These are phyloP conservation scores for Kazachstania kunashirensis DNA, from an alignment of 805 yeast genomes.

Conservation along the genomic window DNA sequence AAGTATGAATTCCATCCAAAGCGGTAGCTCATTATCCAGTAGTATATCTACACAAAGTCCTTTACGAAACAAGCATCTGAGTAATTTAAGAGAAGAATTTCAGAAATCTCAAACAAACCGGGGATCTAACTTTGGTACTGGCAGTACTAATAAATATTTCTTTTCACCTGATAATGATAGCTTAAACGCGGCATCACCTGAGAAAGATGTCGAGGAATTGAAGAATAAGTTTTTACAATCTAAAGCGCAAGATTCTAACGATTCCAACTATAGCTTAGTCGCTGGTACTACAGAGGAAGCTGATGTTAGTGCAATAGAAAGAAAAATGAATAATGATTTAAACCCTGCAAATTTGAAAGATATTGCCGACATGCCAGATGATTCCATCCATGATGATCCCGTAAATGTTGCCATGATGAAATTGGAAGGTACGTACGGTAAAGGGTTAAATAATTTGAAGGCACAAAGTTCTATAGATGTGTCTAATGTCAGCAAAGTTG, in stretches of 20 bases:
- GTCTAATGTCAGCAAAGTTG: conserved; percentile 12
- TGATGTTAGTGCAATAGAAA: conserved; percentile 2
- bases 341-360: conserved; percentile 28
- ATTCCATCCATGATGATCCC: conserved; percentile 56
- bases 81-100: conserved; percentile 10
- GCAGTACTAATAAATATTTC: conserved; percentile 17
- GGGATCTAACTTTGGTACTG: conserved; percentile 1
- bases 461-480: conserved; percentile 12
- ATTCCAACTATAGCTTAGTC: not conserved
- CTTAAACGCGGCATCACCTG: conserved; percentile 25
- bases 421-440: conserved; percentile 55
- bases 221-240: conserved; percentile 22
- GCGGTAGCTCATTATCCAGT: conserved; percentile 15
- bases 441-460: conserved; percentile 3
- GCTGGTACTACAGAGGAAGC: not conserved
- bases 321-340: not conserved
- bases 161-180: conserved; percentile 25
- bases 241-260: not conserved
- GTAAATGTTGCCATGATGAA: conserved; percentile 63
- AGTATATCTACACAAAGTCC: not conserved
- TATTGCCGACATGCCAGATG: conserved; percentile 80
- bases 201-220: conserved; percentile 24
- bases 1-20: conserved; percentile 23
- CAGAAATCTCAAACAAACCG: conserved; percentile 1
- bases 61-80: not conserved